Conservation (phyloP, 176 grass and related monocot genomes). For the Oryza rufipogon region DNA sequence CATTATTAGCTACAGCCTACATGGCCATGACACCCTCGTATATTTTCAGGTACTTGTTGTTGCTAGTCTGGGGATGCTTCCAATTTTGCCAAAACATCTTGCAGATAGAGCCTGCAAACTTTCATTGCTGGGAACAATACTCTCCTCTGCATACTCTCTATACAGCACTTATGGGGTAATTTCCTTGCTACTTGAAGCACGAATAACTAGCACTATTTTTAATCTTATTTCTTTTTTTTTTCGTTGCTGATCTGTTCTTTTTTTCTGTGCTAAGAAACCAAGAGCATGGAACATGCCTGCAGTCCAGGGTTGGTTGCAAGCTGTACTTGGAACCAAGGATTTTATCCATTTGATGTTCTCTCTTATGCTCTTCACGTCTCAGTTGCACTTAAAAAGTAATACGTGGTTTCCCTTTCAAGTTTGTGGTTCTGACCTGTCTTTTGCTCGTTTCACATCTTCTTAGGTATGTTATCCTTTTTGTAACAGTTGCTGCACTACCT, state of each 20-base stretch:
- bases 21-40: not conserved
- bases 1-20: not conserved
- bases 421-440: not conserved
- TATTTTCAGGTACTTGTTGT: slow-evolving; percentile 75
- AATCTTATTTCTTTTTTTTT: not conserved
- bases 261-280: slow-evolving; percentile 64
- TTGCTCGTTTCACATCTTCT: not conserved
- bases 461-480: slow-evolving; percentile 14
- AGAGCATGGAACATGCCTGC: slow-evolving; percentile 77
- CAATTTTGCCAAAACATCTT: slow-evolving; percentile 71
- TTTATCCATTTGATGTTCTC: slow-evolving; percentile 92
- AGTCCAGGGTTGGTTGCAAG: slow-evolving; percentile 76
- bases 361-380: slow-evolving; percentile 72
- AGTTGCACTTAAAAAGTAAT: slow-evolving; percentile 81
- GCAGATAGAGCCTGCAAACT: slow-evolving; percentile 80
- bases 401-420: slow-evolving; percentile 3
- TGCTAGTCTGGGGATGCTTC: slow-evolving; percentile 90
- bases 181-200: slow-evolving; percentile 28
- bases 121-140: slow-evolving; percentile 77
- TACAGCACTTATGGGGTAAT: slow-evolving; percentile 79
- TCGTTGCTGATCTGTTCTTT: not conserved
- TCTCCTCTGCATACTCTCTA: slow-evolving; percentile 72
- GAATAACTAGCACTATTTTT: not conserved
- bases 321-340: slow-evolving; percentile 71
- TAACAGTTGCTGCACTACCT: slow-evolving; percentile 86